Base-by-base conservation (phyloP, 2,329 filamentous ascomycete genomes). In the Colletotrichum aenigma region DNA sequence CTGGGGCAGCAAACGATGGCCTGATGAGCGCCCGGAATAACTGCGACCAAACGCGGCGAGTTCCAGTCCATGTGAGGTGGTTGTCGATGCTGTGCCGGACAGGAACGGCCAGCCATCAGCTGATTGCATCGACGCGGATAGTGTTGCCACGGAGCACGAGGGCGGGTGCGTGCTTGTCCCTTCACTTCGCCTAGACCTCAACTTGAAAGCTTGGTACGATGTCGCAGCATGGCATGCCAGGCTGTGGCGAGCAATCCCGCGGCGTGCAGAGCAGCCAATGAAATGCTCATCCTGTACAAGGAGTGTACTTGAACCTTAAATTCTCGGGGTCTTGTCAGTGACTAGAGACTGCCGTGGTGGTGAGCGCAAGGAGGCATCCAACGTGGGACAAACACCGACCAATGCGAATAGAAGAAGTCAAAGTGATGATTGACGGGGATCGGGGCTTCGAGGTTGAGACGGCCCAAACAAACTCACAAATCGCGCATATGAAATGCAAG, bases 161-260 rank as follows among this genome's bases (percentile, higher is more conserved):
- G 62, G 16, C 64, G 55, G 66, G 56, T 24, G 66, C 43, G 32
- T 56, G 34, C 56, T 60, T 38, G 36, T 56, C 16, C 55, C 24
- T 58, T 26, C 66, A 21, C 24, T 48, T 43, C 30, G 48, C 64
- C 69, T 64, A 73, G 55, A 65, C 28, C 48, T 69, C 60, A 24
- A 43, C 32, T 48, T 36, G 70, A 75, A 75, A 75, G 73, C 73
- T 75, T 75, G 73, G 70, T 75, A 68, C 15, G 58, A 60, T 69
- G 48, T 43, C 43, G 64, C 28, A 48, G 73, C 43, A 65, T 32
- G 64, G 70, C 64, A 65, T 26, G 64, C 32, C 28, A 69, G 43
- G 55, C 52, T 67, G 34, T 32, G 26, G 64, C 16, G 28, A 68
- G 58, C 38, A 55, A 48, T 67, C 55, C 55, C 55, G 28, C n/a